Conservation (phyloP, 768 basidiomycete species). For the Pleurotus salmoneostramineus region DNA sequence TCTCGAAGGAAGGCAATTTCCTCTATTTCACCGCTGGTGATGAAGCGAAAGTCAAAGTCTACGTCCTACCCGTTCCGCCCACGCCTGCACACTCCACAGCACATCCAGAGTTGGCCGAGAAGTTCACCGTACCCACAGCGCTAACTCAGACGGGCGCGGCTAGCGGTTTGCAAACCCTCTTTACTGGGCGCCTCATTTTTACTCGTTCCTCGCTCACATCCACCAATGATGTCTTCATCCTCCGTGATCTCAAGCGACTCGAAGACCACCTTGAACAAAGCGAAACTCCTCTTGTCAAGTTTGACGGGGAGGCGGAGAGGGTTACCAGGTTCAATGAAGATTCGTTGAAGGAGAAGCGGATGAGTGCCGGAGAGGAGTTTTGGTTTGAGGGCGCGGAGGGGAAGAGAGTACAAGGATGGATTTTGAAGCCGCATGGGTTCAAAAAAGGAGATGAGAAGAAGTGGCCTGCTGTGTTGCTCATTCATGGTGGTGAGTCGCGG, state of each 20-base stretch:
- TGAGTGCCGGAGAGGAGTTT: slow-evolving; percentile 73
- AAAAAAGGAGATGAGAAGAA: slow-evolving; percentile 59
- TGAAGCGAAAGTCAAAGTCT: slow-evolving; percentile 72
- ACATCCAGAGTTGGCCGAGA: slow-evolving; percentile 40
- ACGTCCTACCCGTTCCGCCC: slow-evolving; percentile 60
- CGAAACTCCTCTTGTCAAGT: slow-evolving; percentile 18
- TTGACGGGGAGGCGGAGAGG: slow-evolving; percentile 38
- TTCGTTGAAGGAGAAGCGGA: slow-evolving; percentile 50
- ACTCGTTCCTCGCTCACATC: slow-evolving; percentile 69
- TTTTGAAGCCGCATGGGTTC: slow-evolving; percentile 78
- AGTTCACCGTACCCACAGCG: slow-evolving; percentile 50
- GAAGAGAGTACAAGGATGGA: slow-evolving; percentile 80
- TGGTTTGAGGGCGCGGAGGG: slow-evolving; percentile 85
- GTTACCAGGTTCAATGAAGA: slow-evolving; percentile 64
- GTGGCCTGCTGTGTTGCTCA: slow-evolving; percentile 77
- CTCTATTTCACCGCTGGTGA: slow-evolving; percentile 79
- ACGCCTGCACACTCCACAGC: slow-evolving; percentile 54
- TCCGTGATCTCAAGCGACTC: slow-evolving; percentile 38
- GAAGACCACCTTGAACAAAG: slow-evolving; percentile 23
- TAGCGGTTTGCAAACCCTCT: slow-evolving; percentile 59
- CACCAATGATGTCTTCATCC: slow-evolving; percentile 77
- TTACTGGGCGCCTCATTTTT: slow-evolving; percentile 62
- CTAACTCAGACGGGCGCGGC: slow-evolving; percentile 57
- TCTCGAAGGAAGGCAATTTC: slow-evolving; percentile 64
- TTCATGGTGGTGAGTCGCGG: slow-evolving; percentile 62